Conservation (phyloP, 176 grass and related monocot genomes). For the Puccinellia tenuiflora region DNA sequence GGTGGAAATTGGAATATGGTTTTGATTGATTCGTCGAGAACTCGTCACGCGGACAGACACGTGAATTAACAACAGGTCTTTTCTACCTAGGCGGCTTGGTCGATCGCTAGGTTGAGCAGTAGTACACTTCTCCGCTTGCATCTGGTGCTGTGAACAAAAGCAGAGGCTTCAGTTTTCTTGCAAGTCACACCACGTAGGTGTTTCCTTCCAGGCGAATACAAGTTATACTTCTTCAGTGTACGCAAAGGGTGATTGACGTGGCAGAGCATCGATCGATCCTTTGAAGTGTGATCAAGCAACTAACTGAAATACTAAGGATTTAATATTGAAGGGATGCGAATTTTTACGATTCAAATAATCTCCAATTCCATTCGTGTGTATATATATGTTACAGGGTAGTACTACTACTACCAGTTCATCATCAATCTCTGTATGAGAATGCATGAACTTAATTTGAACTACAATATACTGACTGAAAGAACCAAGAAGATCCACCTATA, state of each 20-base stretch:
- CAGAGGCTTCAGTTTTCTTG: neutral
- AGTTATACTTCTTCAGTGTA: neutral
- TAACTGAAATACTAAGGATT: neutral
- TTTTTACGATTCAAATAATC: constrained; percentile 1
- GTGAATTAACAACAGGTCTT: neutral
- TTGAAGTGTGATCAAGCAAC: neutral
- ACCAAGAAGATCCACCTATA: neutral
- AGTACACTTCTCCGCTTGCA: neutral
- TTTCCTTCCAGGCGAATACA: neutral
- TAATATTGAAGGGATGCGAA: neutral
- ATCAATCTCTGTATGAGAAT: constrained; percentile 18
- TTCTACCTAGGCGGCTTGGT: neutral
- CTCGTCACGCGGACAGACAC: neutral
- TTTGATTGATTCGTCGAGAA: neutral
- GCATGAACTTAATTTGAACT: neutral
- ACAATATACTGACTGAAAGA: constrained; percentile 14
- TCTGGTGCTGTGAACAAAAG: neutral
- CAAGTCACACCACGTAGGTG: neutral
- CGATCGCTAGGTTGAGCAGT: neutral
- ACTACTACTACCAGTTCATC: neutral
- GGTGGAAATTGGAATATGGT: neutral
- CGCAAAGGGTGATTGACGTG: neutral
- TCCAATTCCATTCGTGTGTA: neutral
- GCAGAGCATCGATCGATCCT: neutral
- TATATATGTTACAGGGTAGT: constrained; percentile 17